phyloP scores from a whole-genome alignment of 2,329 filamentous ascomycete genomes.

The Colletotrichum sp. region DNA sequence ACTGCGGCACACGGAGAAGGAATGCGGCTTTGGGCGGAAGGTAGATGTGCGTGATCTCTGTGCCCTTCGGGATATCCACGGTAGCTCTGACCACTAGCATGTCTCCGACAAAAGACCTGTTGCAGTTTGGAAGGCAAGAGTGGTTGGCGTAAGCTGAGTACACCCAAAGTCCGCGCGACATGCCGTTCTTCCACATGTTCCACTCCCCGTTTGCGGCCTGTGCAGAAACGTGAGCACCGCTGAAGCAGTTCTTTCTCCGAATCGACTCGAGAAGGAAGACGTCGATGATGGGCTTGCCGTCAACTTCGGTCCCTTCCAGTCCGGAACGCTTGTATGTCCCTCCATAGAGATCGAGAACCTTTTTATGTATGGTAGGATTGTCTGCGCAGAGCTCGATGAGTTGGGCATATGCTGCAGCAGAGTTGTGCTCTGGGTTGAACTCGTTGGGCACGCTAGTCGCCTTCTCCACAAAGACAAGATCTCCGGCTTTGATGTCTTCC shows the following conservation, averaged over 20 bases:
- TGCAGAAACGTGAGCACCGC: slow-evolving; percentile 33
- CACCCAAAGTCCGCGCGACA: slow-evolving; percentile 35
- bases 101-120: slow-evolving; percentile 39
- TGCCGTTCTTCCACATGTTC: slow-evolving; percentile 24
- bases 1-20: slow-evolving; percentile 28
- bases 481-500: slow-evolving; percentile 38
- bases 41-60: slow-evolving; percentile 44
- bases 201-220: slow-evolving; percentile 30
- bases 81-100: slow-evolving; percentile 37
- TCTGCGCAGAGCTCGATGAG: slow-evolving; percentile 43
- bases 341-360: slow-evolving; percentile 38
- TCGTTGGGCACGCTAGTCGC: slow-evolving; percentile 44
- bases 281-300: slow-evolving; percentile 40
- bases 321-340: slow-evolving; percentile 36
- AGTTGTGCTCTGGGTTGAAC: slow-evolving; percentile 43
- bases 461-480: slow-evolving; percentile 48
- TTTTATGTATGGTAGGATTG: slow-evolving; percentile 39
- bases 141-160: slow-evolving; percentile 42
- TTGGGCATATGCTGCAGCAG: slow-evolving; percentile 47
- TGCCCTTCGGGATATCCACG: slow-evolving; percentile 37
- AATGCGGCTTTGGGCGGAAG: slow-evolving; percentile 36
- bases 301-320: slow-evolving; percentile 34
- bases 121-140: slow-evolving; percentile 36
- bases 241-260: slow-evolving; percentile 46
- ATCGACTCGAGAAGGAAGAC: slow-evolving; percentile 44